Conservation (phyloP, 2,329 filamentous ascomycete species). For the Trichophyton rubrum region DNA sequence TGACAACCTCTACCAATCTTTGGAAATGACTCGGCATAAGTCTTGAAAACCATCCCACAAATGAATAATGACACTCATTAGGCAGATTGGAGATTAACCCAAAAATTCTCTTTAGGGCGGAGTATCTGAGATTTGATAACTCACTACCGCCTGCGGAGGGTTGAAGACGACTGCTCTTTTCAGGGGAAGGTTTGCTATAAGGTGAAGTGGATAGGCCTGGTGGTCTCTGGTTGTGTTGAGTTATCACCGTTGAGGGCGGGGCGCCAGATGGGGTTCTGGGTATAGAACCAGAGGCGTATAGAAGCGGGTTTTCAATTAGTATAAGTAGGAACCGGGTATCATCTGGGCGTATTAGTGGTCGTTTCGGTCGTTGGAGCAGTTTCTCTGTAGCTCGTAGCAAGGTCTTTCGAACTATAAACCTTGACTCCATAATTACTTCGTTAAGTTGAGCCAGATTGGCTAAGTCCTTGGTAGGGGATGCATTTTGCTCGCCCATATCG, state of each 20-base stretch:
- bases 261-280: conserved; percentile 6
- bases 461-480: conserved; percentile 29
- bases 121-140: conserved; percentile 58
- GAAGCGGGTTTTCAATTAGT: conserved; percentile 62
- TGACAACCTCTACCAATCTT: conserved; percentile 61
- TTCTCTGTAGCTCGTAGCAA: conserved; percentile 68
- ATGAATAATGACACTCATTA: conserved; percentile 59
- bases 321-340: conserved; percentile 69
- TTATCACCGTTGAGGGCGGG: neutral
- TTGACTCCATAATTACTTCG: conserved; percentile 45
- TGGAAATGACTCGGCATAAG: conserved; percentile 57
- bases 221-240: conserved; percentile 6
- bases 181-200: conserved; percentile 14
- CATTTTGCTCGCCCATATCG: conserved; percentile 16
- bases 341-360: conserved; percentile 52
- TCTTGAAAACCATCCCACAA: conserved; percentile 67
- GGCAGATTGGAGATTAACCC: conserved; percentile 67
- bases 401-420: conserved; percentile 55
- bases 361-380: conserved; percentile 65
- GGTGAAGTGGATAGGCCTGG: conserved; percentile 15
- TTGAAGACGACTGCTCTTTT: conserved; percentile 21
- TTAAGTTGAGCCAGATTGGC: conserved; percentile 37
- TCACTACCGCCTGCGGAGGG: neutral
- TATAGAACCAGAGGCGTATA: conserved; percentile 40
- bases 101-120: conserved; percentile 71